Evolutionary conservation across 768 basidiomycete species (phyloP), one percentile per base, ranked within the genome.

Genomic region (Amanita rubescens): DNA sequence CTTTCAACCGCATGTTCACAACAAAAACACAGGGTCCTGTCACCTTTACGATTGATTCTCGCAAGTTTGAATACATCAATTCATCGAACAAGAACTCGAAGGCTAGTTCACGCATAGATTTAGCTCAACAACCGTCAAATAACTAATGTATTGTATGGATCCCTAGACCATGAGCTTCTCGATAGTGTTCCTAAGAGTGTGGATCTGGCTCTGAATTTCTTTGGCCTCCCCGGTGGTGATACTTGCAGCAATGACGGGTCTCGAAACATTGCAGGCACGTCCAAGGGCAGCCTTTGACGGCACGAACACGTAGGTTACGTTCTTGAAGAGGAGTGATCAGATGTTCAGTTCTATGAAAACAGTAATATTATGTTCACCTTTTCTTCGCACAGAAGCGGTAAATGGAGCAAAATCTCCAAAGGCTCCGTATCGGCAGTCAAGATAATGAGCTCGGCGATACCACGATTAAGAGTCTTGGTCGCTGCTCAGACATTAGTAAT

Each of bases 401-500:
- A 84, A 71, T 99, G 96, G 58, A 99, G 81, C 51, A 99, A 74
- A 69, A 99, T 99, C 69, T 98, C 96, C 62, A 99, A 79, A 44
- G 96, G 96, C 69, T 98, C 94, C 27, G 95, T 97, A 64, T 99
- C 94, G 51, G 86, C 86, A 51, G 96, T 96, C 70, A 99, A 76
- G 63, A 99, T 83, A 71, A 98, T 93, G 72, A 99, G 90, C 72
- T 99, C 96, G 56, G 94, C 88, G 60, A 95, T 90, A 75, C 95
- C 95, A 63, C 95, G 90, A 70, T 97, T 97, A 58, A 97, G 81
- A 17, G 94, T 96, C 76, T 99, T 99, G 60, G 96, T 99, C 42
- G 94, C 94, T 93, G 62, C 32, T 46, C 38, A 53, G 20, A 53
- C 34, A 54, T 59, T 49, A 60, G 58, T 49, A 22, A 20, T 51